Base-by-base conservation (phyloP, 805 yeast genomes). In the Ogataea methanolica region DNA sequence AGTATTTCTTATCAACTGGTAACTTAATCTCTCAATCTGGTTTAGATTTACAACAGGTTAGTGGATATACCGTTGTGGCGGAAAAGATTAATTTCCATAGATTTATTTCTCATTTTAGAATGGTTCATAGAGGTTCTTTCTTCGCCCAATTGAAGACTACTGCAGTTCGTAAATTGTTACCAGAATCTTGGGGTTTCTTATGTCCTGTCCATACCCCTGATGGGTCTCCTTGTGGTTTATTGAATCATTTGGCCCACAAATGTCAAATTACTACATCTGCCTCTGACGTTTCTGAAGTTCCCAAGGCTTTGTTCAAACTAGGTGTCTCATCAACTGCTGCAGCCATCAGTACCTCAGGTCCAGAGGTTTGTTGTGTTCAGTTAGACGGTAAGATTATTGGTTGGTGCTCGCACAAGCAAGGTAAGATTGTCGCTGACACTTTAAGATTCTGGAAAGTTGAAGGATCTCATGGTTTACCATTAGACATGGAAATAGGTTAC, bases 171-270 rank as follows among this genome's bases (percentile, higher is more conserved):
- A 94, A 94, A 68, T 74, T 94, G 60, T 77, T 94, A 49, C 99
- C 99, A 1, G 99, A 94, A 68, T 88, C 97, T 1, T 94, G 99
- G 99, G 99, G 99, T 3, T 94, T 94, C 79, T 71, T 94, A 59
- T 94, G 99, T 72, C 99, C 99, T 12, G 99, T 94, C 22, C 99
- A 94, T 69, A 94, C 99, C 14, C 99, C 99, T 6, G 99, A 94
- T 85, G 99, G 99, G 59, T 87, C 98, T 44, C 99, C 99, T 19
- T 94, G 99, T 82, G 99, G 99, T 74, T 76, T 94, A 66, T 74
- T 94, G 62, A 94, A 94, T 71, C 99, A 94, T 76, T 83, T 94
- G 72, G 85, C 98, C 9, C 97, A 94, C 71, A 90, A 88, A 69
- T 94, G 99, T 77, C 76, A 78, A 58, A 86, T 94, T 51, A 81